A percentile compares a stretch with the other conserved stretches of the same genome.
phyloP scores from a whole-genome alignment of 768 basidiomycete species.

The Tricholoma hemisulphureum region DNA sequence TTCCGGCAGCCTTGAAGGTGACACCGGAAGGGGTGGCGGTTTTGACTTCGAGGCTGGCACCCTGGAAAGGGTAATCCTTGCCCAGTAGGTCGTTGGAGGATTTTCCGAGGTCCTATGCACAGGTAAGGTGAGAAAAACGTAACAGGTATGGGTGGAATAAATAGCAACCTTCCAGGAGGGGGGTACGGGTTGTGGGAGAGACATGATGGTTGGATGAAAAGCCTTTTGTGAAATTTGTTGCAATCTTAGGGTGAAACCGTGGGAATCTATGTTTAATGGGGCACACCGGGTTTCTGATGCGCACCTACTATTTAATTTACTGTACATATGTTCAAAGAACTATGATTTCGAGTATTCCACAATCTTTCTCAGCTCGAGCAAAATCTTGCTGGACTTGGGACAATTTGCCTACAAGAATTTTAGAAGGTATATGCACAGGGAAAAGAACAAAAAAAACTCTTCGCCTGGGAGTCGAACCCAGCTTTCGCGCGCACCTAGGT shows the following conservation, averaged over 20 bases:
- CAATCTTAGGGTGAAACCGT: conserved; percentile 21
- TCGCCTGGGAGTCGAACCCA: no score
- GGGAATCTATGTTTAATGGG: conserved; percentile 17
- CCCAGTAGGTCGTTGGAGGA: conserved; percentile 91
- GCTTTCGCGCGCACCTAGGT: no score
- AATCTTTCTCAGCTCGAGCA: no score
- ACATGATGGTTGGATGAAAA: conserved; percentile 51
- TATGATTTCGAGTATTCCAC: no score
- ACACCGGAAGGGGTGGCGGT: conserved; percentile 87
- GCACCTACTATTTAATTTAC: no score
- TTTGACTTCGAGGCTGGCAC: conserved; percentile 77
- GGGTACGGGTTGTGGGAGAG: conserved; percentile 92
- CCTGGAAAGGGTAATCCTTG: conserved; percentile 87
- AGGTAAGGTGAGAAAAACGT: conserved; percentile 7
- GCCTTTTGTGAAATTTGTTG: conserved; percentile 10
- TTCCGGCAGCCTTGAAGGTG: conserved; percentile 90
- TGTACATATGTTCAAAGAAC: no score
- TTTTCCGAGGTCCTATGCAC: conserved; percentile 85
- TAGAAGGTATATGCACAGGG: no score
- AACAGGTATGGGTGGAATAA: conserved; percentile 4
- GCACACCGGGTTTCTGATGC: conserved; percentile 16
- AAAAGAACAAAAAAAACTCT: no score
- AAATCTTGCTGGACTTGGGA: no score
- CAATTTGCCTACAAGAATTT: no score
- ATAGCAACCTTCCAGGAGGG: conserved; percentile 88